phyloP scores from a whole-genome alignment of 176 grass and related monocot species.

The Juncus effusus region DNA sequence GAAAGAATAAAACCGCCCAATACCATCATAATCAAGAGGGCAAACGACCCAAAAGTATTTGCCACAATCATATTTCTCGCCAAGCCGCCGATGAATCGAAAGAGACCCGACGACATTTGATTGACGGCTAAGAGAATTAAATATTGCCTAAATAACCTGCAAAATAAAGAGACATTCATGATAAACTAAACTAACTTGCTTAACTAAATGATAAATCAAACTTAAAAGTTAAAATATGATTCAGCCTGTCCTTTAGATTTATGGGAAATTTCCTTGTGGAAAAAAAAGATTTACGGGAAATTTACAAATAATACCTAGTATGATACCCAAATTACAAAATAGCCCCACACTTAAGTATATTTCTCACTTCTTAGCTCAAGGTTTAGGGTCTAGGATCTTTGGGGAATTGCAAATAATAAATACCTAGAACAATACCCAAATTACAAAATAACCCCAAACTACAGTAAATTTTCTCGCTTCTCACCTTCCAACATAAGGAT shows the following conservation, averaged over 20 bases:
- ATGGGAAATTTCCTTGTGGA: too few relatives aligned
- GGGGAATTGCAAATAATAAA: too few relatives aligned
- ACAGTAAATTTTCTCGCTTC: constrained; percentile 16
- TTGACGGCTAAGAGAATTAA: constrained; percentile 54
- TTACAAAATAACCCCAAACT: constrained; percentile 7
- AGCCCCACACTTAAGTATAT: neutral
- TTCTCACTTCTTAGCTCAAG: constrained; percentile 6
- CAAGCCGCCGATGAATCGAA: constrained; percentile 68
- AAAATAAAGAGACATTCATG: constrained; percentile 18
- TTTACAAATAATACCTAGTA: too few relatives aligned
- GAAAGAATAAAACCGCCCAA: constrained; percentile 77
- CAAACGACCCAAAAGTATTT: constrained; percentile 64
- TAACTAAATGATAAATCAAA: constrained; percentile 1
- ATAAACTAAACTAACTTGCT: constrained; percentile 11
- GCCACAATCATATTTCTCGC: constrained; percentile 81
- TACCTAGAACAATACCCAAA: too few relatives aligned
- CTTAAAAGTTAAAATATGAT: too few relatives aligned
- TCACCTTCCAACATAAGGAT: constrained; percentile 61
- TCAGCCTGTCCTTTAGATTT: too few relatives aligned
- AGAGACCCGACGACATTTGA: constrained; percentile 78
- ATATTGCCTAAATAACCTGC: constrained; percentile 89
- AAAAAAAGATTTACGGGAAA: too few relatives aligned
- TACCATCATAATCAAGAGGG: constrained; percentile 46
- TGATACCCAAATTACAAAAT: neutral
- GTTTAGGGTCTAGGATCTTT: neutral